Base-by-base conservation (phyloP, 2,329 filamentous ascomycete genomes). In the Penicillium expansum region DNA sequence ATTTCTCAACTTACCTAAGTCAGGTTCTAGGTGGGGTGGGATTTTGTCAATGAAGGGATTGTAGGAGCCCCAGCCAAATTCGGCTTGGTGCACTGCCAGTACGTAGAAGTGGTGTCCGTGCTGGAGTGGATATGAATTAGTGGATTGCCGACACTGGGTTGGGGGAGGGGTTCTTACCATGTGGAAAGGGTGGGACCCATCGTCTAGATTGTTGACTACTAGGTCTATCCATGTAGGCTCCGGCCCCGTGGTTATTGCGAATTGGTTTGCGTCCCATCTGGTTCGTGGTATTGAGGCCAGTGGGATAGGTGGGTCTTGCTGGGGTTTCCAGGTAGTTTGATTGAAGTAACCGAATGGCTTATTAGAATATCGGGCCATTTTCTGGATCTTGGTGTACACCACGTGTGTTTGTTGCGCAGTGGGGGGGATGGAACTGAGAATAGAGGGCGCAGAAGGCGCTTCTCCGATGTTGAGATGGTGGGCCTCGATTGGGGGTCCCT, bases 151-250 rank as follows among this genome's bases (percentile, higher is more conserved):
- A 14, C 37, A 45, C 8, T 3, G 2, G 0, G 5, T 29, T 13
- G 29, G n/a, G 33, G 20, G 32, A 13, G 22, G 10, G 3, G 10
- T n/a, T 24, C 67, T 55, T 66, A 79, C 77, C 41, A 82, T 57
- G 61, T 82, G 80, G 56, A 82, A 82, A 0, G 80, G 80, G 61
- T 82, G 80, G 0, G 72, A 68, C 7, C 76, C 77, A 39, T 81
- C 79, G 55, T 82, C 80, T 16, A 81, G 68, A 53, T 82, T 82
- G 59, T 82, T 82, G 47, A 82, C 67, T 3, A 80, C 70, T 1
- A 82, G 61, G 58, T 81, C 79, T 1, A 81, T 68, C 79, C 80
- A 82, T 29, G 48, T 49, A 5, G 66, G 60, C 4, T 64, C 56
- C 30, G 59, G 57, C 7, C 64, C 72, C n/a, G 66, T 71, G 7